Evolutionary conservation across 2,329 filamentous ascomycete species (phyloP), one percentile per base, ranked within the genome.

Genomic region (Aspergillus udagawae): DNA sequence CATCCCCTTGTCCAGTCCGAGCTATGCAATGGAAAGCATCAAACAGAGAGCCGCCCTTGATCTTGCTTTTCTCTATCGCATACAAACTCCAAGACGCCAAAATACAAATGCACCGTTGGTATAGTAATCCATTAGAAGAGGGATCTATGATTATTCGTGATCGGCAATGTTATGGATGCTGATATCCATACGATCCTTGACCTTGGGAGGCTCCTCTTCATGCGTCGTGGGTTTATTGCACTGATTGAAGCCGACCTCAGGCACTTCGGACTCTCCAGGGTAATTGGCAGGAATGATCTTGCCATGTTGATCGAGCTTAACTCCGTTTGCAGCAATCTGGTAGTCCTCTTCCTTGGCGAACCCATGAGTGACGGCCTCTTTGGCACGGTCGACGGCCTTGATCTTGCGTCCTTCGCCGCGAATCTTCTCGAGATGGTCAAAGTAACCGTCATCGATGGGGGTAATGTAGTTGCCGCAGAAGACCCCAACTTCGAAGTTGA

Each of bases 401-500:
- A 84, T 71, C 74, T 89, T 89, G 61, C 82, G 80, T 60, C 84
- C 87, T 72, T 90, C 86, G 49, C 88, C 89, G 53, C 90, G 82
- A 20, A 92, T 75, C 57, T 82, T 79, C 74, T 90, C 87, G 4
- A 95, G 80, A 67, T 91, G 90, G 63, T 90, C 85, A 65, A 97
- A 94, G 76, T 97, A 97, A 41, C 83, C 86, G 6, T 86, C 82
- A 1, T 88, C 84, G 1, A 97, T 89, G 0, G 86, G 85, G 0
- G 93, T 97, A 60, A 90, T 82, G 74, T 97, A 97, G 62, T 86
- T 85, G 49, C 93, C 93, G 69, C 87, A 91, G 78, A 97, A 97
- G 8, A 97, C 92, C 54, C 93, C 92, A 2, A 95, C 86, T 71
- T 97, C 93, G 64, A 97, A 97, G 55, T 87, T 80, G 61, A 83